Base-by-base conservation (phyloP, 2,329 filamentous ascomycete species). In the Cordyceps militaris region DNA sequence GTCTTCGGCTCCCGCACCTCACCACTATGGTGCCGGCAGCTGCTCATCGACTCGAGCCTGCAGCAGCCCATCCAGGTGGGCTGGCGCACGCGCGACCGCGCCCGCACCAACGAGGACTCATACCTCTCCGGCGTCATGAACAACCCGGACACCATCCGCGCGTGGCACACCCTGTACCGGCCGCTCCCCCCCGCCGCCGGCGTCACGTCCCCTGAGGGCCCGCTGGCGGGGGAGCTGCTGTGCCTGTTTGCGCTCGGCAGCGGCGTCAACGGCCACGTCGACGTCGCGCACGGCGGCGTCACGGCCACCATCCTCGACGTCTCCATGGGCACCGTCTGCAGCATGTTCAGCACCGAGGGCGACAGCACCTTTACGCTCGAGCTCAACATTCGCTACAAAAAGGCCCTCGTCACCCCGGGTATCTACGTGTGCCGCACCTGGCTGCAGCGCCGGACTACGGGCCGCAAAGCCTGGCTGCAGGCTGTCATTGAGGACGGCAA, bases 231-330 rank as follows among this genome's bases (percentile, higher is more conserved):
- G 3, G 56, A 58, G 56, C 16, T 58, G 30, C 42, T 54, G 13
- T 34, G 24, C 43, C 49, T 58, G 48, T 44, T 58, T 26, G 14
- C 56, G 14, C 60, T 64, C 13, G 63, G 63, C 30, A 44, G 34
- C 48, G 50, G 58, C 5, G 59, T 66, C 14, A 57, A 63, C 1
- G 63, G 63, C 16, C 64, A 66, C 32, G 16, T 34, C 4, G 61
- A 61, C 1, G 58, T 64, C 11, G 58, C 64, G 4, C 63, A 66
- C 34, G 64, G 64, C 9, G 64, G 64, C 10, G 46, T 66, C 34
- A 38, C 60, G 14, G 60, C 63, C 1, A 49, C 59, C 19, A 43
- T 66, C n/a, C 56, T 65, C 8, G 64, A 66, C 47, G 63, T 63
- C 19, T 59, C 59, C 24, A 61, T 62, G 56, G 64, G 62, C 34